Evolutionary conservation across 2,329 filamentous ascomycete species (phyloP).

Genomic region (Talaromyces sp.): DNA sequence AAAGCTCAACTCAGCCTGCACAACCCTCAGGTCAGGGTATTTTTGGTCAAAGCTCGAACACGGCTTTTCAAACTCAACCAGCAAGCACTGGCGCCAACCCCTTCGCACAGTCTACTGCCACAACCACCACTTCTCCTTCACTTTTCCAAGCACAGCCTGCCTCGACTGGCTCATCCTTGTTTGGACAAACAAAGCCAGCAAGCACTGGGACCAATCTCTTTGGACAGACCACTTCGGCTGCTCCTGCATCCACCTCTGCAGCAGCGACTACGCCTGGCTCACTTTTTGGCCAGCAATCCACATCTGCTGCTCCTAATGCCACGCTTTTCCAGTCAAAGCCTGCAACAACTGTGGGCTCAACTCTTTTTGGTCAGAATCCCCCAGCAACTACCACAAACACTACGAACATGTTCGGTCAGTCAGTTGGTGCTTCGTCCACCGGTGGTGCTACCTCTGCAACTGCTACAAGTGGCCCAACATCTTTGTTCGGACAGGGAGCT

Average conservation of each 20-base stretch:
- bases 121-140: slow-evolving; percentile 7
- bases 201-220: slow-evolving; percentile 29
- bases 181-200: slow-evolving; percentile 22
- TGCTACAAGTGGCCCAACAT: background rate
- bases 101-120: slow-evolving; percentile 23
- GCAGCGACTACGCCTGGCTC: slow-evolving; percentile 20
- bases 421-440: slow-evolving; percentile 6
- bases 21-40: slow-evolving; percentile 9
- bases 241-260: slow-evolving; percentile 19
- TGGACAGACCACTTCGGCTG: slow-evolving; percentile 28
- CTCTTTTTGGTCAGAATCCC: slow-evolving; percentile 14
- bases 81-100: slow-evolving; percentile 25
- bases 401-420: slow-evolving; percentile 14
- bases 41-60: slow-evolving; percentile 14
- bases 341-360: slow-evolving; percentile 9
- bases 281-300: slow-evolving; percentile 23
- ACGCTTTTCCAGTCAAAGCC: slow-evolving; percentile 22
- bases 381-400: background rate
- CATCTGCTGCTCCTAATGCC: slow-evolving; percentile 23
- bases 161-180: slow-evolving; percentile 18
- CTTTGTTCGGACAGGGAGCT: slow-evolving; percentile 8
- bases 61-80: slow-evolving; percentile 20
- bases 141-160: slow-evolving; percentile 11
- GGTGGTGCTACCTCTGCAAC: background rate
- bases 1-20: slow-evolving; percentile 11